Conservation (phyloP, 305 asterid genomes). For the Fraxinus sp. region DNA sequence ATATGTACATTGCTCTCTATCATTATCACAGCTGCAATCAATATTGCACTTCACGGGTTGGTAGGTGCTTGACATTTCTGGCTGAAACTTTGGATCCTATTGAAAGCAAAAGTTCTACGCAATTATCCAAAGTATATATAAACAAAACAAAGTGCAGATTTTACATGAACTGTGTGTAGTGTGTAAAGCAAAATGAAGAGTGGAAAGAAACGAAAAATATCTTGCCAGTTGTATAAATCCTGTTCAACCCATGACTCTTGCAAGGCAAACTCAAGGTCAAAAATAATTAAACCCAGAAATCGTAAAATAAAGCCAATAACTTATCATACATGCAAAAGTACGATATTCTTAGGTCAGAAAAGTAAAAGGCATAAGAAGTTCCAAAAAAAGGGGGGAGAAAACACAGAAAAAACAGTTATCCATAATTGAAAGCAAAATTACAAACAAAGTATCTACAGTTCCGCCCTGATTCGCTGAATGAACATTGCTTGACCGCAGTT, state of each 20-base stretch:
- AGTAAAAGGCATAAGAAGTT: not conserved
- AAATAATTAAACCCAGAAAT: no score
- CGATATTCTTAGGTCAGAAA: not conserved
- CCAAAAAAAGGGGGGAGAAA: not conserved
- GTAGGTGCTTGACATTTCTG: slow-evolving; percentile 71
- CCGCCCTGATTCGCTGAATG: not conserved
- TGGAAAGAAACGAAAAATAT: not conserved
- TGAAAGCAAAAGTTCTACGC: slow-evolving; percentile 14
- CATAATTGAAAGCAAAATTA: not conserved
- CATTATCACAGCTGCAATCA: slow-evolving; percentile 77
- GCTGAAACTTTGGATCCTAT: slow-evolving; percentile 93
- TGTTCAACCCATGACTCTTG: not conserved
- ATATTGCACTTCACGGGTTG: slow-evolving; percentile 74
- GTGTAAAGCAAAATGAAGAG: not conserved
- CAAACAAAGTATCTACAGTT: not conserved
- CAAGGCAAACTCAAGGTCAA: not conserved
- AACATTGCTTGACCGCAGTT: not conserved
- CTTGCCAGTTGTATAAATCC: not conserved
- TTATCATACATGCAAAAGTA: no score
- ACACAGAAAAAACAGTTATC: not conserved
- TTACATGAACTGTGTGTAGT: not conserved
- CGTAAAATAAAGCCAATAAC: no score
- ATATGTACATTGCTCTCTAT: slow-evolving; percentile 65
- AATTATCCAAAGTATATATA: slow-evolving; percentile 10
- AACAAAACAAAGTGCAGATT: not conserved